Conservation (phyloP, 371 early-diverging fungal genomes). For the Choanephora cucurbitarum region DNA sequence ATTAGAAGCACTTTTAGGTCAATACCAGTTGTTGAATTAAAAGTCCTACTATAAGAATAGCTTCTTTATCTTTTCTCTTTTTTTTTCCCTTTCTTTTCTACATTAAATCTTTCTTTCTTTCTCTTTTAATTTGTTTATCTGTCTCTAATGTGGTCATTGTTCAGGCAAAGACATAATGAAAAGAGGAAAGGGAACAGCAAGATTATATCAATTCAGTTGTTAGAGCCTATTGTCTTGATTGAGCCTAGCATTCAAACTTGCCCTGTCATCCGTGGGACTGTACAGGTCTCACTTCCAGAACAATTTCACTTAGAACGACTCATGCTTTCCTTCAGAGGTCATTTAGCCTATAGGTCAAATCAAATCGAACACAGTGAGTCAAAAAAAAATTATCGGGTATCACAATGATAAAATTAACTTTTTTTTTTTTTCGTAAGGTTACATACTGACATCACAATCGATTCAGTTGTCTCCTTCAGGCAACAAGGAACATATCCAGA, state of each 20-base stretch:
- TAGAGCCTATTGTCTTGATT: conserved; percentile 32
- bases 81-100: neutral
- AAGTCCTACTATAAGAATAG: conserved; percentile 1
- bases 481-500: neutral
- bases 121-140: neutral
- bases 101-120: neutral
- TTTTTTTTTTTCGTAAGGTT: neutral
- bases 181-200: neutral
- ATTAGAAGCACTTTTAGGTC: conserved; percentile 14
- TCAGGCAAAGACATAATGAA: neutral
- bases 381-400: neutral
- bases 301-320: conserved; percentile 6
- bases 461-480: too few relatives aligned
- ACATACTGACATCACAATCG: too few relatives aligned
- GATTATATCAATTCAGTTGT: conserved; percentile 17
- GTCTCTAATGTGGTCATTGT: conserved; percentile 19
- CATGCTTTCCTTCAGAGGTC: conserved; percentile 12
- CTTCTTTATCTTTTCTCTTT: conserved; percentile 1
- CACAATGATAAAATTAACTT: neutral
- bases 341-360: neutral
- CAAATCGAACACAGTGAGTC: neutral
- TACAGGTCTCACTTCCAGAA: conserved; percentile 9
- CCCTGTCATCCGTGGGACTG: conserved; percentile 27
- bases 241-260: conserved; percentile 15
- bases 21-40: conserved; percentile 14